A percentile compares a stretch with the other conserved stretches of the same genome.
Evolutionary conservation across 129 eudicot genomes (phyloP).

Genomic region (Flaveria trinervia): DNA sequence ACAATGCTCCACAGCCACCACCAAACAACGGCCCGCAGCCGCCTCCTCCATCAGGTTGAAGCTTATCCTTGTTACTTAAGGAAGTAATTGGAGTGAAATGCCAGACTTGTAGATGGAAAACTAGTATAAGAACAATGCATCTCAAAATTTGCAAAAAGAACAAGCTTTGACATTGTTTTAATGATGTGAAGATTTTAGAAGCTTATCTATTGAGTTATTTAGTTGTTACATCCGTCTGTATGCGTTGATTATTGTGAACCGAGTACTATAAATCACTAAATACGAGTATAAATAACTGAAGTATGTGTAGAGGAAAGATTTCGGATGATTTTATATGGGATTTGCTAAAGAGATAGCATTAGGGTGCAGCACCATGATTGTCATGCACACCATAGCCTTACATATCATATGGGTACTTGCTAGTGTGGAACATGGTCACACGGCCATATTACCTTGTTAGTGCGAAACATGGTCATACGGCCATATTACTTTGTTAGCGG

Average conservation of each 20-base stretch:
- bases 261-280: background rate
- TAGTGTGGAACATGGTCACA: too few species aligned
- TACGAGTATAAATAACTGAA: background rate
- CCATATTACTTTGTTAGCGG: too few species aligned
- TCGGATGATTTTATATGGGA: background rate
- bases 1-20: conserved; percentile 28
- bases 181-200: conserved; percentile 4
- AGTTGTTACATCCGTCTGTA: background rate
- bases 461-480: too few species aligned
- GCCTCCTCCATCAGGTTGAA: conserved; percentile 53
- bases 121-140: conserved; percentile 10
- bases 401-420: too few species aligned
- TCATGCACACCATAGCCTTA: too few species aligned
- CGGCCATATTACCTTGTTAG: too few species aligned
- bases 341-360: too few species aligned
- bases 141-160: background rate
- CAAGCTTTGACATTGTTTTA: background rate
- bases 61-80: background rate
- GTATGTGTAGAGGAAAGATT: background rate
- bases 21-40: conserved; percentile 43
- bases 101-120: conserved; percentile 6
- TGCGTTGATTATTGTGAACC: background rate
- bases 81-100: conserved; percentile 1
- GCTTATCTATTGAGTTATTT: background rate
- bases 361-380: too few species aligned